Base-by-base conservation (phyloP, 2,329 filamentous ascomycete species). In the Monilinia aucupariae region DNA sequence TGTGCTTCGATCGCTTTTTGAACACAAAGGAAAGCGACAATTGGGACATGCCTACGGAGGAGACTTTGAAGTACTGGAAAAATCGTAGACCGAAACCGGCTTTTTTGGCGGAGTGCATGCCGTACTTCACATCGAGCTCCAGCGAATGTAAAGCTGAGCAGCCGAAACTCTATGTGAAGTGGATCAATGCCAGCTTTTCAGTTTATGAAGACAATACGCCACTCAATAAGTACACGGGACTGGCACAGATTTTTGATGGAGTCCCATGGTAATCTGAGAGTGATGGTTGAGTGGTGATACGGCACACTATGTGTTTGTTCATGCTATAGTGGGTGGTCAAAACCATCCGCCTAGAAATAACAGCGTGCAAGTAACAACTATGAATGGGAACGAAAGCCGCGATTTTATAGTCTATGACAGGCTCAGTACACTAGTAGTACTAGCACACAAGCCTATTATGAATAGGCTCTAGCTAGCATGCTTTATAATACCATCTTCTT, bases 171-270 rank as follows among this genome's bases (percentile, higher is more conserved):
- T 43, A 13, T 2, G 10, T n/a, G 6, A 0, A 1, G 0, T 2
- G 2, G 2, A 0, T 13, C 3, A 9, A 1, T 0, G 2, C n/a
- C 3, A 1, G 12, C n/a, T 0, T 54, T 1, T 2, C 4, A 30
- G 3, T 55, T 8, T 5, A 8, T 13, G n/a, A 30, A 1, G 52
- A 55, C 41, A 4, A 13, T 9, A 43, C 17, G 0, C 25, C 37
- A 1, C 4, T 55, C 2, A 12, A 55, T 13, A 43, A 1, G 25
- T 55, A 55, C 6, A 32, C 2, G 1, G 37, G 52, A 1, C 27
- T 43, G 25, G 20, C 25, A n/a, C n/a, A n/a, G n/a, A n/a, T n/a
- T n/a, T n/a, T n/a, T n/a, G n/a, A n/a, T n/a, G n/a, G n/a, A n/a
- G n/a, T n/a, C n/a, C n/a, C n/a, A 3, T 55, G 52, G 37, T 54